Base-by-base conservation (phyloP, 78 protist genomes). In the Dictyostelium brefeldianum region DNA sequence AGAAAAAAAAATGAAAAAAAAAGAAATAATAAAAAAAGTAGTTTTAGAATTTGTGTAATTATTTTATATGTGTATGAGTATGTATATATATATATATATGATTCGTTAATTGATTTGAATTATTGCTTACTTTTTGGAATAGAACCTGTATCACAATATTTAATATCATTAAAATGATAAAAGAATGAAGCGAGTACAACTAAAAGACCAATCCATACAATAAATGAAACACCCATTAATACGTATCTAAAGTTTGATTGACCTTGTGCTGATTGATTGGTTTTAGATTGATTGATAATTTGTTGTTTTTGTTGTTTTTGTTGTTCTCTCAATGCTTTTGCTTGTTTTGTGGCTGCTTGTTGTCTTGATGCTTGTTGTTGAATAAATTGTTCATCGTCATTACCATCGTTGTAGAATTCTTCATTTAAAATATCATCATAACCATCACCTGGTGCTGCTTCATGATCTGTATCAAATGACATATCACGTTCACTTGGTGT, bases 111-210 rank as follows among this genome's bases (percentile, higher is more conserved):
- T 36, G 43, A 36, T 2, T 70, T 36, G 15, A 8, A 48, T 47
- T 43, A 78, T 53, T 78, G 48, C 71, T 79, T 79, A 79, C 84
- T 56, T 65, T 54, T 22, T 41, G 81, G 81, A 41, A 75, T 7
- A 10, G 47, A 22, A 29, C 65, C 83, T 41, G 83, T 74, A 29
- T 85, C 83, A 85, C 92, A 85, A 62, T 74, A 85, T n/a, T 25
- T 74, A 25, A 75, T 18, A 17, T 62, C 78, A 10, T 62, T 56
- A 57, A 59, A 85, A 47, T 41, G 54, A 75, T 74, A 74, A 75
- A 27, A 75, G 36, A 74, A 85, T n/a, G 46, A 22, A 17, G 62
- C 36, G 5, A 85, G 10, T 22, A 59, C 0, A 46, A 71, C 43
- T 43, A 85, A 48, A 7, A 75, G 22, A 43, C 47, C 12, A 12